Percentiles rank a stretch among this genome's conserved stretches.
These are phyloP conservation scores for Boechera divaricarpa DNA, from an alignment of 345 rosid species.

Conservation along the genomic window DNA sequence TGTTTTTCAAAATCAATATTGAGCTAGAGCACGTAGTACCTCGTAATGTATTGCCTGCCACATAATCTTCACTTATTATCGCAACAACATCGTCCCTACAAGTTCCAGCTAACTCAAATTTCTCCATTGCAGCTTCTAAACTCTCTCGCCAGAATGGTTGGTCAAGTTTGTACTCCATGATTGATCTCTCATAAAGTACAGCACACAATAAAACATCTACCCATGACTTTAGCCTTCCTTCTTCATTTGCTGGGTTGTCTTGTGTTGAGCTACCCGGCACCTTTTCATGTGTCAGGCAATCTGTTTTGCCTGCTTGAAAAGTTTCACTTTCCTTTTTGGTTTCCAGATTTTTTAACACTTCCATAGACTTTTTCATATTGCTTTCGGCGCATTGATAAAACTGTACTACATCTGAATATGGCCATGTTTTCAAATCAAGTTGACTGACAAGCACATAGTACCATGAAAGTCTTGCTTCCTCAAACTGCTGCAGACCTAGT, in stretches of 20 bases:
- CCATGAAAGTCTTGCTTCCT: conserved; percentile 92
- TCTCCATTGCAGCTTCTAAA: conserved; percentile 79
- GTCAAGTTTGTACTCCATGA: conserved; percentile 81
- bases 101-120: conserved; percentile 78
- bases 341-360: conserved; percentile 66
- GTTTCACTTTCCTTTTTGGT: conserved; percentile 18
- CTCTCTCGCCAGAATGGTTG: conserved; percentile 74
- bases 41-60: conserved; percentile 57
- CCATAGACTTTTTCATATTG: conserved; percentile 73
- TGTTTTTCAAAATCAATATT: not conserved
- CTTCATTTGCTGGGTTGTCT: conserved; percentile 59
- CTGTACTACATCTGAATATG: conserved; percentile 59
- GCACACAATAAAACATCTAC: conserved; percentile 80
- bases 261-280: conserved; percentile 50
- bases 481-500: conserved; percentile 81
- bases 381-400: conserved; percentile 77
- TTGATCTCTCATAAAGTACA: conserved; percentile 83
- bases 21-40: conserved; percentile 53
- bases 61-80: conserved; percentile 68
- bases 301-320: not conserved
- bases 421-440: conserved; percentile 67
- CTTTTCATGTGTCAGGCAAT: not conserved
- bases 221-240: conserved; percentile 62
- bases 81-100: conserved; percentile 61
- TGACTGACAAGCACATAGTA: conserved; percentile 65